These are phyloP conservation scores for Olyra latifolia DNA, from an alignment of 176 grass and related monocot genomes.

Conservation along the genomic window DNA sequence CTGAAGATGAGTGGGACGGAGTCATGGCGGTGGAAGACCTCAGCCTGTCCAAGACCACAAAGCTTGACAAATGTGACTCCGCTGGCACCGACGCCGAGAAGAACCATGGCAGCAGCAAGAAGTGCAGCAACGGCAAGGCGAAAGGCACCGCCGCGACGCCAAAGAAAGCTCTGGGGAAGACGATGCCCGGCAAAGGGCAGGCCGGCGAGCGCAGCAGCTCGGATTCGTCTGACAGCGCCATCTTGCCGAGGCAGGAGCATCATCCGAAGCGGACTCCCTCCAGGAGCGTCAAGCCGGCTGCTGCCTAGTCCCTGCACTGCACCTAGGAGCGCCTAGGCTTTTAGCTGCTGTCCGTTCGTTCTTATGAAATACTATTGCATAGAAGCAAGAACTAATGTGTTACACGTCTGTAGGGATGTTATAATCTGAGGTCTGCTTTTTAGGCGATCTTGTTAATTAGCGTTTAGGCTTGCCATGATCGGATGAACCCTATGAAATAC, in stretches of 20 bases:
- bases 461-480: constrained; percentile 25
- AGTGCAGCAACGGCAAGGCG: constrained; percentile 43
- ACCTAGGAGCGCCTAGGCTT: constrained; percentile 23
- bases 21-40: constrained; percentile 52
- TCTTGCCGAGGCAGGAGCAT: constrained; percentile 44
- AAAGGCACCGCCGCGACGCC: constrained; percentile 42
- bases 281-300: constrained; percentile 43
- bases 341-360: constrained; percentile 39
- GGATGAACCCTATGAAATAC: constrained; percentile 30
- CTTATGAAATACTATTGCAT: constrained; percentile 53
- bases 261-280: constrained; percentile 54
- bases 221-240: constrained; percentile 71
- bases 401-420: constrained; percentile 42
- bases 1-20: constrained; percentile 82
- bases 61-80: constrained; percentile 21
- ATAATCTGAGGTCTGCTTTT: constrained; percentile 42
- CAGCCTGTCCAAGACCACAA: constrained; percentile 41
- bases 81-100: not conserved
- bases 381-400: constrained; percentile 44
- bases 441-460: constrained; percentile 52
- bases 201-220: constrained; percentile 65
- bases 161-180: constrained; percentile 68
- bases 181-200: constrained; percentile 56
- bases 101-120: constrained; percentile 30
- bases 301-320: constrained; percentile 30